phyloP scores from a whole-genome alignment of 139 green algal species.

The Volvox reticuliferus region DNA sequence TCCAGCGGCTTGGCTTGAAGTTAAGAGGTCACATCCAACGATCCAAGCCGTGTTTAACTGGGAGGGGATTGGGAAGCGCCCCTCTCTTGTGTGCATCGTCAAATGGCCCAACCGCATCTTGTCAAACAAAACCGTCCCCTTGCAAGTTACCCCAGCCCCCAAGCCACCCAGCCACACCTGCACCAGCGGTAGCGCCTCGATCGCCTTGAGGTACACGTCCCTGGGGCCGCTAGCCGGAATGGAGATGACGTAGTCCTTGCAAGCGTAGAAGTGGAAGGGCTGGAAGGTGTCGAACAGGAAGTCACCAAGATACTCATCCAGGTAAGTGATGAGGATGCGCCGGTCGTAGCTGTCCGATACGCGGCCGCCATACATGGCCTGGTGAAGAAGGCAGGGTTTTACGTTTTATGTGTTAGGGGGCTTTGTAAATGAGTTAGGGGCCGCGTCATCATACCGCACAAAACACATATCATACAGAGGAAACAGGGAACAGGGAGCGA shows the following conservation, averaged over 20 bases:
- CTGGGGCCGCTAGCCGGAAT: conserved; percentile 53
- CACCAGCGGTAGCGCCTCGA: conserved; percentile 84
- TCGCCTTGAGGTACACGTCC: conserved; percentile 72
- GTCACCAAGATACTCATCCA: conserved; percentile 94
- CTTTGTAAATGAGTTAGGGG: no score
- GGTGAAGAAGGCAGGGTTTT: neutral
- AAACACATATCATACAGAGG: no score
- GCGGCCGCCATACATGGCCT: conserved; percentile 80
- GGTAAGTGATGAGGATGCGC: conserved; percentile 89
- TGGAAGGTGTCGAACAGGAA: conserved; percentile 93
- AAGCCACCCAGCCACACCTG: conserved; percentile 62
- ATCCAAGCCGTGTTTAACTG: no score
- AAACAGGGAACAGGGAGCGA: no score
- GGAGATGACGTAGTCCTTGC: conserved; percentile 59
- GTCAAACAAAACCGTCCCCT: no score
- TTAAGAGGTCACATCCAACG: no score
- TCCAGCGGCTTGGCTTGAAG: no score
- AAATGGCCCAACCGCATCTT: no score
- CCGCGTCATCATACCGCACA: no score
- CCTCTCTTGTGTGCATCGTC: no score
- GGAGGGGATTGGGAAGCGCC: no score
- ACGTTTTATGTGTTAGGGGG: neutral
- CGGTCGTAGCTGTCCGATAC: conserved; percentile 89
- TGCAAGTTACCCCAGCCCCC: no score
- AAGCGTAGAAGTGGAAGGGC: conserved; percentile 80